Conservation (phyloP, 2,329 filamentous ascomycete species). For the Ceratocystis papillata region DNA sequence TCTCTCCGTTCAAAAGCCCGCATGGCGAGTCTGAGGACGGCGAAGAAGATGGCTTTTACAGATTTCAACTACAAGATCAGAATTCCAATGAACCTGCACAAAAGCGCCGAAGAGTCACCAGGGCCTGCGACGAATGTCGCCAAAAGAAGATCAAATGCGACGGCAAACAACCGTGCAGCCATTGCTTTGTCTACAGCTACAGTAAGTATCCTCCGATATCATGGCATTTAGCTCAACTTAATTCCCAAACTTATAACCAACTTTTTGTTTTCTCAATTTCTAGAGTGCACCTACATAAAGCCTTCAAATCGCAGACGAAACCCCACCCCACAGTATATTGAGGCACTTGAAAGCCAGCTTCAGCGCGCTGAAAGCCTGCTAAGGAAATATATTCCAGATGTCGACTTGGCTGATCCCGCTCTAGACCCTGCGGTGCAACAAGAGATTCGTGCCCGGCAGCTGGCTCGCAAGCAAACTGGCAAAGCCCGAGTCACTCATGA, state of each 20-base stretch:
- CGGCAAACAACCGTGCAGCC: slow-evolving; percentile 79
- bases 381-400: slow-evolving; percentile 67
- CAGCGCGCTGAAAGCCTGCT: slow-evolving; percentile 74
- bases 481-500: slow-evolving; percentile 28
- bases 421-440: slow-evolving; percentile 68
- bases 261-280: slow-evolving; percentile 26
- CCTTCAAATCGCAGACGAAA: slow-evolving; percentile 85
- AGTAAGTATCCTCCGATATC: slow-evolving; percentile 45
- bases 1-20: slow-evolving; percentile 36
- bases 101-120: slow-evolving; percentile 66
- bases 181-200: slow-evolving; percentile 97
- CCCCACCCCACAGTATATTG: slow-evolving; percentile 84
- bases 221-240: background rate
- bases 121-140: slow-evolving; percentile 72
- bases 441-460: slow-evolving; percentile 49
- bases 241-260: slow-evolving; percentile 5
- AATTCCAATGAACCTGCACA: slow-evolving; percentile 51
- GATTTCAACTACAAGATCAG: slow-evolving; percentile 29
- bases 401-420: slow-evolving; percentile 74
- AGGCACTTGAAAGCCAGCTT: slow-evolving; percentile 71
- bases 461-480: slow-evolving; percentile 38
- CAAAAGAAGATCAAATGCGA: slow-evolving; percentile 84
- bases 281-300: slow-evolving; percentile 92
- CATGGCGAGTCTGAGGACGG: slow-evolving; percentile 37
- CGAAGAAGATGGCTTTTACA: slow-evolving; percentile 28